Conservation (phyloP, 2,329 filamentous ascomycete species). For the Penicillium crustosum region DNA sequence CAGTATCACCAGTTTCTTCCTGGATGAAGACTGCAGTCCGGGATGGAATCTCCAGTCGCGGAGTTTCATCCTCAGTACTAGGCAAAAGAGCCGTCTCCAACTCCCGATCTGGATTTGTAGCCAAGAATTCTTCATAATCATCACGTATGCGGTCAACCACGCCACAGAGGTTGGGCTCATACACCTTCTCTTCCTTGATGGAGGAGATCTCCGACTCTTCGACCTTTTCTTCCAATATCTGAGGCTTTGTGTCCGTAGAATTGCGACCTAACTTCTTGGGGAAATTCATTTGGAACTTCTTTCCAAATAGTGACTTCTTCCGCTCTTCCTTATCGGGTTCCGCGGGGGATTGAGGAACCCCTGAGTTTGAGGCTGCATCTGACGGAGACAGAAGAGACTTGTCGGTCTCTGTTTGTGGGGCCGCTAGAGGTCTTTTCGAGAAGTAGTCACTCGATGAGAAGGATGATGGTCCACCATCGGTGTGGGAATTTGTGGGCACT, state of each 20-base stretch:
- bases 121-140: constrained; percentile 47
- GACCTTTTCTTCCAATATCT: constrained; percentile 70
- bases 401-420: constrained; percentile 43
- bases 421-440: constrained; percentile 55
- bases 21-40: constrained; percentile 64
- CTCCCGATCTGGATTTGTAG: constrained; percentile 39
- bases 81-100: constrained; percentile 44
- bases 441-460: constrained; percentile 73
- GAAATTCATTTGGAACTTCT: constrained; percentile 74
- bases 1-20: constrained; percentile 62
- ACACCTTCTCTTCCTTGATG: constrained; percentile 49
- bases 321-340: constrained; percentile 63
- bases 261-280: constrained; percentile 79
- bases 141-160: constrained; percentile 48
- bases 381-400: constrained; percentile 50
- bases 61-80: constrained; percentile 47
- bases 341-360: constrained; percentile 52
- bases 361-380: constrained; percentile 44
- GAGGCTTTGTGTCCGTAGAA: constrained; percentile 68
- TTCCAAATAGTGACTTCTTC: constrained; percentile 68
- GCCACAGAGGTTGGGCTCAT: constrained; percentile 49
- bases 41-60: constrained; percentile 44
- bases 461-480: constrained; percentile 45
- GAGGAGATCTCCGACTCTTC: constrained; percentile 56
- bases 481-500: constrained; percentile 53